These are phyloP conservation scores for Brassica cretica DNA, from an alignment of 345 rosid species.

Conservation along the genomic window DNA sequence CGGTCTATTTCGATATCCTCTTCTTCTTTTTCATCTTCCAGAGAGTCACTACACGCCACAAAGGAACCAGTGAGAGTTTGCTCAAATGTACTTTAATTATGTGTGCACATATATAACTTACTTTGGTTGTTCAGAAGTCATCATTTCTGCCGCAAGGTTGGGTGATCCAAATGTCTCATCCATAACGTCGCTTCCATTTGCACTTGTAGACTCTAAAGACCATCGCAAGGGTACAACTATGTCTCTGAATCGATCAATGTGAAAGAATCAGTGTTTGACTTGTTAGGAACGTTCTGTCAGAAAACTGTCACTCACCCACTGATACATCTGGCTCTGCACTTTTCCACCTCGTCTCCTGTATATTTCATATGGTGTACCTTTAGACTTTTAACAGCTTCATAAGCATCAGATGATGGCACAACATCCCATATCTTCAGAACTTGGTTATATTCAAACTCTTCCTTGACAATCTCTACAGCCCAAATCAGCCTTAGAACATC, in stretches of 20 bases:
- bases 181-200: background rate
- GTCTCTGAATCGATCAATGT: slow-evolving; percentile 5
- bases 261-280: background rate
- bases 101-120: background rate
- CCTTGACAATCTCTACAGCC: slow-evolving; percentile 39
- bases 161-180: slow-evolving; percentile 15
- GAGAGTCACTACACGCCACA: slow-evolving; percentile 12
- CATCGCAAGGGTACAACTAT: slow-evolving; percentile 26
- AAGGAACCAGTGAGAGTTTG: background rate
- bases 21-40: slow-evolving; percentile 25
- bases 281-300: background rate
- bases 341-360: slow-evolving; percentile 5
- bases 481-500: slow-evolving; percentile 31
- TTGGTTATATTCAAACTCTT: slow-evolving; percentile 28
- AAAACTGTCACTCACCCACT: slow-evolving; percentile 27
- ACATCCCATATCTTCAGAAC: slow-evolving; percentile 44
- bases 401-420: slow-evolving; percentile 21
- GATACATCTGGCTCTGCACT: slow-evolving; percentile 22
- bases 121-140: slow-evolving; percentile 14
- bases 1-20: slow-evolving; percentile 7
- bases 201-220: slow-evolving; percentile 11
- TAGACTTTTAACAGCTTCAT: slow-evolving; percentile 20
- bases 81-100: background rate
- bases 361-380: background rate
- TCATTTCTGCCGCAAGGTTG: slow-evolving; percentile 6